Conservation (phyloP, 129 eudicot genomes). For the Ambrosia trifida region DNA sequence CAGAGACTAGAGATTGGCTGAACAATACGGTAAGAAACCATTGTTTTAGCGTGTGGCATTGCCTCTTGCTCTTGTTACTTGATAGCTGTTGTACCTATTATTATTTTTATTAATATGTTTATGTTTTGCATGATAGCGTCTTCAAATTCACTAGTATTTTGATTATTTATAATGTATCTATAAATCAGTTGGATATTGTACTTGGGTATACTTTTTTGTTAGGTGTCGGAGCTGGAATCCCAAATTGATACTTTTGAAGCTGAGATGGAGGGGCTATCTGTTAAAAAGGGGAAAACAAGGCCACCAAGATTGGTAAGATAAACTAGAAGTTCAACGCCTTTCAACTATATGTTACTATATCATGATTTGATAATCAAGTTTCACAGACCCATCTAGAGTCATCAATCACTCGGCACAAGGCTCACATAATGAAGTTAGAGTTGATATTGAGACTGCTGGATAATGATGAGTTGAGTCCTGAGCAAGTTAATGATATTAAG, state of each 20-base stretch:
- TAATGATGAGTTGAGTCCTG: constrained; percentile 96
- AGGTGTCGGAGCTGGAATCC: constrained; percentile 95
- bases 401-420: constrained; percentile 92
- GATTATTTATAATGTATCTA: constrained; percentile 32
- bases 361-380: background rate
- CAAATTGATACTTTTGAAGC: constrained; percentile 98
- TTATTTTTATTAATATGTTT: too few species aligned
- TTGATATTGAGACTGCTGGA: constrained; percentile 89
- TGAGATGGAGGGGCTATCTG: constrained; percentile 90
- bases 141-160: constrained; percentile 40
- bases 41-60: constrained; percentile 17
- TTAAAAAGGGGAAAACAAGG: constrained; percentile 94
- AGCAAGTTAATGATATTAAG: constrained; percentile 95
- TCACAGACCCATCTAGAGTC: constrained; percentile 87
- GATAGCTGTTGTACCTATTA: background rate
- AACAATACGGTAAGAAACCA: constrained; percentile 77
- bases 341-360: background rate
- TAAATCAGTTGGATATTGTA: constrained; percentile 14
- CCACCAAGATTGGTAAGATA: constrained; percentile 92
- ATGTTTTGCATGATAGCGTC: constrained; percentile 1
- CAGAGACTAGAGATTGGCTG: constrained; percentile 98
- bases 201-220: constrained; percentile 23
- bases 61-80: constrained; percentile 16
- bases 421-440: constrained; percentile 95
- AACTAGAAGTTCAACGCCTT: constrained; percentile 12